These are phyloP conservation scores for Mycena haematopus DNA, from an alignment of 768 basidiomycete species.

Conservation along the genomic window DNA sequence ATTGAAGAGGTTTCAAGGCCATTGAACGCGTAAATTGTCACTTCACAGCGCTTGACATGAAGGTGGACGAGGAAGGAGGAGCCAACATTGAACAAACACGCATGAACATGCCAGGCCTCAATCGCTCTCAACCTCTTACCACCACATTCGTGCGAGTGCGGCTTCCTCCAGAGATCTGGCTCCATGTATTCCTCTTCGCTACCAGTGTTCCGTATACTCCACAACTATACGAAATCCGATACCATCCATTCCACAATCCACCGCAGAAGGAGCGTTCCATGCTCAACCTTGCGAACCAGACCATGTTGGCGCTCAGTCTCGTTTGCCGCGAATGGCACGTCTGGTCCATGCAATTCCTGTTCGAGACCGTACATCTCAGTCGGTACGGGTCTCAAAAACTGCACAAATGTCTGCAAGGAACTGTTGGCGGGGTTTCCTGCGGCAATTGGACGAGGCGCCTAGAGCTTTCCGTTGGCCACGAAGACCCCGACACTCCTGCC, in stretches of 20 bases:
- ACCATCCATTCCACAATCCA: constrained; percentile 6
- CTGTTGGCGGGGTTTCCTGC: not conserved
- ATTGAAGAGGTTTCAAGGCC: constrained; percentile 16
- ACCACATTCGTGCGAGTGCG: too few relatives aligned
- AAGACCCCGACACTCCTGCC: constrained; percentile 1
- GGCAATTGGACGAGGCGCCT: constrained; percentile 6
- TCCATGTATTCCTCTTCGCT: constrained; percentile 7
- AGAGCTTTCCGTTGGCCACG: constrained; percentile 15
- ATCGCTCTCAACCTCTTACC: too few relatives aligned
- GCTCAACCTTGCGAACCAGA: constrained; percentile 1
- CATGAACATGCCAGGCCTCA: too few relatives aligned
- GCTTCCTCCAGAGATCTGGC: constrained; percentile 12
- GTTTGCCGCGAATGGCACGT: constrained; percentile 11
- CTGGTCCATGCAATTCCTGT: not conserved
- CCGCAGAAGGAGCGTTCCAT: constrained; percentile 1
- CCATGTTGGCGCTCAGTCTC: constrained; percentile 8
- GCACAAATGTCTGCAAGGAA: not conserved
- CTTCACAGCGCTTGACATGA: too few relatives aligned
- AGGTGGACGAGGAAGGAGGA: too few relatives aligned
- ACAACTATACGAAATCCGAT: constrained; percentile 10
- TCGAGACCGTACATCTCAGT: constrained; percentile 8
- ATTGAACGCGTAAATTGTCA: constrained; percentile 7
- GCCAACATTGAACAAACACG: too few relatives aligned
- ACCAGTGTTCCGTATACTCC: constrained; percentile 8
- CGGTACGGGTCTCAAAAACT: constrained; percentile 12